Evolutionary conservation across 257 asterid genomes (phyloP), one percentile per base, ranked within the genome.

Genomic region (Salvia miltiorrhiza): DNA sequence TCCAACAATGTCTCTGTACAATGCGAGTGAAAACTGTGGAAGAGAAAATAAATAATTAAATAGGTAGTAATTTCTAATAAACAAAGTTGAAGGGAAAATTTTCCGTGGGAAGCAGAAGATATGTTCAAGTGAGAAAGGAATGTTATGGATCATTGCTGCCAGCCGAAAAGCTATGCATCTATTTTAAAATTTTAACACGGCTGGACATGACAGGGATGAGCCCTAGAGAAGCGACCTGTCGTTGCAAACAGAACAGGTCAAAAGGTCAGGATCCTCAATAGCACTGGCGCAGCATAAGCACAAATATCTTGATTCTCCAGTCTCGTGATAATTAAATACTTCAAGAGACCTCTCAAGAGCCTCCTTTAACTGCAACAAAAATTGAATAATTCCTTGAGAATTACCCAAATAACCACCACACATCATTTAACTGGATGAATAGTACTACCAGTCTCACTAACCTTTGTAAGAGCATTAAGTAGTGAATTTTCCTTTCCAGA

Each of bases 11-110:
- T 58, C 66, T 79, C 82, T 9, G 75, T 21, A 52, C 96, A 92
- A 69, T 73, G 84, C 84, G 75, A 63, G 78, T 92, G 96, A 73
- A 78, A 87, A 70, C 98, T 92, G 88, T 63, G 53, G 9, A 80
- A 79, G 28, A 63, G 20, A 80, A 67, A 37, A 75, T 40, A 50
- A 28, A 57, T 66, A 80, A n/a, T n/a, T n/a, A n/a, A 70, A 62
- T 5, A 23, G 47, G 40, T 23, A 43, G 64, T 68, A 71, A 54
- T 20, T 48, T 44, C 35, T 65, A 66, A n/a, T 13, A 26, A 56
- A 30, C 30, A 70, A 58, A 50, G 49, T 21, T 9, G 60, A 20
- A 56, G 55, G 40, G 39, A 44, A 64, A 1, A n/a, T 7, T 33
- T 44, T 49, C 35, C 13, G 65, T 10, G 8, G 60, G 53, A 61